These are phyloP conservation scores for Sporisorium scitamineum DNA, from an alignment of 1,284 basidiomycete species.

Conservation along the genomic window DNA sequence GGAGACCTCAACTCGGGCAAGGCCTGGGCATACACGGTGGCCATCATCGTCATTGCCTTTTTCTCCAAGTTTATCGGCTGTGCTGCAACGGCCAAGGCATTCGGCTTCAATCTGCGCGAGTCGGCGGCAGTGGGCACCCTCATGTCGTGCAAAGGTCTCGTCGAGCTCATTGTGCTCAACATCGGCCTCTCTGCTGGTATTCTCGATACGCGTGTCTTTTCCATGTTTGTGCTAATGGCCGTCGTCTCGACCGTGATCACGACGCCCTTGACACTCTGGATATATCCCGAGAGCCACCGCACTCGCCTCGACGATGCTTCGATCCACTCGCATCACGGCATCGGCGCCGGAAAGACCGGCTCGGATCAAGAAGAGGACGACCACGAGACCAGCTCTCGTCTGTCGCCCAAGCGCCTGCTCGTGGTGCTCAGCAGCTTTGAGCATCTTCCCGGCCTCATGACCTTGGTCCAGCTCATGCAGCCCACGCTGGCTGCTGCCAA, in stretches of 20 bases:
- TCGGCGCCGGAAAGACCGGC: conserved; percentile 8
- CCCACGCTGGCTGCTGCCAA: conserved; percentile 56
- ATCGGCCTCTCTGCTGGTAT: conserved; percentile 85
- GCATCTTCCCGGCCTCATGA: conserved; percentile 77
- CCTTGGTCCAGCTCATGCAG: conserved; percentile 72
- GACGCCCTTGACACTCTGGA: conserved; percentile 81
- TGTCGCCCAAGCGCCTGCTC: conserved; percentile 74
- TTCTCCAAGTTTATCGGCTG: conserved; percentile 76
- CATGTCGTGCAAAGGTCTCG: conserved; percentile 92
- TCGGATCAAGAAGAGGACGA: conserved; percentile 41
- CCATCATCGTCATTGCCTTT: conserved; percentile 85
- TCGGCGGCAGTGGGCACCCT: conserved; percentile 86
- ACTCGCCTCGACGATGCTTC: conserved; percentile 41
- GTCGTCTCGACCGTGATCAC: conserved; percentile 88
- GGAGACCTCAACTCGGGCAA: conserved; percentile 72
- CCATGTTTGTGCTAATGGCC: conserved; percentile 92
- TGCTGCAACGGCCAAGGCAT: conserved; percentile 75
- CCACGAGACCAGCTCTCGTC: conserved; percentile 18
- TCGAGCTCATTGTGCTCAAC: conserved; percentile 85
- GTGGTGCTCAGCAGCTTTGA: conserved; percentile 92
- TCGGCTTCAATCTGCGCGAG: conserved; percentile 82
- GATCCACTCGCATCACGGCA: conserved; percentile 36
- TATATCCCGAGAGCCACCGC: conserved; percentile 76
- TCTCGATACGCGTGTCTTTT: conserved; percentile 76
- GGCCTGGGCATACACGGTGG: conserved; percentile 87